Percentiles rank a stretch among this genome's conserved stretches.
These are phyloP conservation scores for Primulina eburnea DNA, from an alignment of 257 asterid species.

Conservation along the genomic window DNA sequence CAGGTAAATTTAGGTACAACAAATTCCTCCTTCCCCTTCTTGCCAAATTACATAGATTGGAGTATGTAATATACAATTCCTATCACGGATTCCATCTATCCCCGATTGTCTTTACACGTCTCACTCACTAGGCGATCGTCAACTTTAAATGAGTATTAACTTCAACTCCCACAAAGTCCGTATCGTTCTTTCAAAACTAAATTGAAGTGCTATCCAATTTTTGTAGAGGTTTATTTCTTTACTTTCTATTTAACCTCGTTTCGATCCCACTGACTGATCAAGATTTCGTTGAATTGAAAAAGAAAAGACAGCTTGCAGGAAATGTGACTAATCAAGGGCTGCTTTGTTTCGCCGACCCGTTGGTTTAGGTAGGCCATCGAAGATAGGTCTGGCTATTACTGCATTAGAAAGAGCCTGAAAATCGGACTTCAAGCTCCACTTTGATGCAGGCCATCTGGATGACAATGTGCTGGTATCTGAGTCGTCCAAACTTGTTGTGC, in stretches of 20 bases:
- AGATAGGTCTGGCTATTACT: constrained; percentile 25
- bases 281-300: background rate
- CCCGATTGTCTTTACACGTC: constrained; percentile 25
- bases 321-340: constrained; percentile 8
- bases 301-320: background rate
- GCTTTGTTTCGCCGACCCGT: constrained; percentile 12
- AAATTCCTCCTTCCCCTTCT: constrained; percentile 17
- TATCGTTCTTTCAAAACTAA: constrained; percentile 29
- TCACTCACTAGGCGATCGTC: background rate
- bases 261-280: background rate
- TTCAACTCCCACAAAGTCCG: constrained; percentile 21
- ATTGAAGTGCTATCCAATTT: constrained; percentile 23
- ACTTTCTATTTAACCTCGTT: constrained; percentile 17
- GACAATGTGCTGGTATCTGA: constrained; percentile 49
- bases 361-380: background rate
- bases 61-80: constrained; percentile 51
- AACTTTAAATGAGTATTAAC: constrained; percentile 21
- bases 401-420: constrained; percentile 64
- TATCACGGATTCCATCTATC: constrained; percentile 20
- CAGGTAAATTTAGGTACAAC: constrained; percentile 33
- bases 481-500: constrained; percentile 71
- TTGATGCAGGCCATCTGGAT: constrained; percentile 64
- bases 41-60: constrained; percentile 30
- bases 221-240: constrained; percentile 28
- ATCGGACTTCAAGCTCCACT: constrained; percentile 80